Base-by-base conservation (phyloP, 768 basidiomycete species). In the Leccinum subgranulosum region DNA sequence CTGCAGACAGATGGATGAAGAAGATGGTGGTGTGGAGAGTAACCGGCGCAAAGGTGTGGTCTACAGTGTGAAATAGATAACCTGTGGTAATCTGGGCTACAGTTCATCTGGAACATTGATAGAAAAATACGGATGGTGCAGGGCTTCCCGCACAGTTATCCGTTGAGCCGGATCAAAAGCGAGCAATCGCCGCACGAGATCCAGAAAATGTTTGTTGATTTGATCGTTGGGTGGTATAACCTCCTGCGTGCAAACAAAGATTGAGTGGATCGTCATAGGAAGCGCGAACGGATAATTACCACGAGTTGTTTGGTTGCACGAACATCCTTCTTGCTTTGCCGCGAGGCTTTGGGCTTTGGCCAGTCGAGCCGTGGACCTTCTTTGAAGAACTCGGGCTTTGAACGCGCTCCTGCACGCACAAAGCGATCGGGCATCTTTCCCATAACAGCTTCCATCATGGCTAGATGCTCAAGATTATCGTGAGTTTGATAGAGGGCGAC, bases 391-490 rank as follows among this genome's bases (percentile, higher is more conserved):
- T 98, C 95, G 8, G 93, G 86, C 66, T 95, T 95, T 51, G 86
- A 84, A 49, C 88, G 81, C 9, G 87, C 84, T 17, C 88, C 89
- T 46, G 81, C 79, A 45, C 88, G 81, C 39, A 85, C 84, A 68
- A 96, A 93, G 6, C 87, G 85, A 51, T 90, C 86, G 0, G 95
- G 92, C 88, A 98, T 95, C 77, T 90, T 92, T 57, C 96, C 96
- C 91, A 98, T 98, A 39, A 98, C 97, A 72, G 91, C 88, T 72
- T 98, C 95, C 97, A 99, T 99, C 97, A 99, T 99, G 41, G 96
- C 97, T 14, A 99, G 84, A 74, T 99, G 97, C 72, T 99, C 97
- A 9, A 98, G 83, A 71, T 99, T 98, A 75, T 98, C 96, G 67
- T 98, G 97, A 1, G 97, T 98, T 74, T 99, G 97, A 76, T 97